These are phyloP conservation scores for Uncinocarpus reesii DNA, from an alignment of 2,329 filamentous ascomycete species.

Conservation along the genomic window DNA sequence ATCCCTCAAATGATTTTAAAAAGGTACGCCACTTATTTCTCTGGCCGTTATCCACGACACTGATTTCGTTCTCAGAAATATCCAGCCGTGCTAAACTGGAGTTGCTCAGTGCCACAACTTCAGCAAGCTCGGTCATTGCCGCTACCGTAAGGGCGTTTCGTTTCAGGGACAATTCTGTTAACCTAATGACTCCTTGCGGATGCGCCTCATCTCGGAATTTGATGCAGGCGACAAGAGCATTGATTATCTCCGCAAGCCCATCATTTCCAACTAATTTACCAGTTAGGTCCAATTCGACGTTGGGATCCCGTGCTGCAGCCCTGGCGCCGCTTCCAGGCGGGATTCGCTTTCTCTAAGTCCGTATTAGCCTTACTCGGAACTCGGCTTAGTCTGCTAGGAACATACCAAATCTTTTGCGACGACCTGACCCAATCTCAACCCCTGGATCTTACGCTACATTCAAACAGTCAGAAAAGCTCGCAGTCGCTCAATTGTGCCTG, in stretches of 20 bases:
- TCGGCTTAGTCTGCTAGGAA: background rate
- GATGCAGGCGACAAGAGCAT: slow-evolving; percentile 35
- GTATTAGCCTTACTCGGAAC: slow-evolving; percentile 9
- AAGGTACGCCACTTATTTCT: slow-evolving; percentile 37
- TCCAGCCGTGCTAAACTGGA: slow-evolving; percentile 40
- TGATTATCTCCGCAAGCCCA: slow-evolving; percentile 35
- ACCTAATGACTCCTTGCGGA: slow-evolving; percentile 25
- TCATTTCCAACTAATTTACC: slow-evolving; percentile 40
- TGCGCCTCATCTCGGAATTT: slow-evolving; percentile 25
- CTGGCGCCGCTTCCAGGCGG: slow-evolving; percentile 23
- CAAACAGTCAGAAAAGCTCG: background rate
- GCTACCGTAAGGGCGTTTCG: slow-evolving; percentile 37
- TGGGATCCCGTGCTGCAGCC: slow-evolving; percentile 25
- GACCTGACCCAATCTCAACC: slow-evolving; percentile 37
- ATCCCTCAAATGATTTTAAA: slow-evolving; percentile 35
- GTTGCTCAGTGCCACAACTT: slow-evolving; percentile 33
- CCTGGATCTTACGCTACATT: slow-evolving; percentile 37
- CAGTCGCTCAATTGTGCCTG: background rate
- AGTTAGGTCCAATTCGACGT: slow-evolving; percentile 39
- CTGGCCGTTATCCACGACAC: slow-evolving; percentile 29
- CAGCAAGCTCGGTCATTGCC: slow-evolving; percentile 34
- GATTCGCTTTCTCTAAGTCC: slow-evolving; percentile 29
- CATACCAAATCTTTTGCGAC: slow-evolving; percentile 38
- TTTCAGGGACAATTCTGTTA: slow-evolving; percentile 40
- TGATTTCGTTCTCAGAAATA: slow-evolving; percentile 39